phyloP scores from a whole-genome alignment of 345 rosid genomes.

The Brassica juncea region DNA sequence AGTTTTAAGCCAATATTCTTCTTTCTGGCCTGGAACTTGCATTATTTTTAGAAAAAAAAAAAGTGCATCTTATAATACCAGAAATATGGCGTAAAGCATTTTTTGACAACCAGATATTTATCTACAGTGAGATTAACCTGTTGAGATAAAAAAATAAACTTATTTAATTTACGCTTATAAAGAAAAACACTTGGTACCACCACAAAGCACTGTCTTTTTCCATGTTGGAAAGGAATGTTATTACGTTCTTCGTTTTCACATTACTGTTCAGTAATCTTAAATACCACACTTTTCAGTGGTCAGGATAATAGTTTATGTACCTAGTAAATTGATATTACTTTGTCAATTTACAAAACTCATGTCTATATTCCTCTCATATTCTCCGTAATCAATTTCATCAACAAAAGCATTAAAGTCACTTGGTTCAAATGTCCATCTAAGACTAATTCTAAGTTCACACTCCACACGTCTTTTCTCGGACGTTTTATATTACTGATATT shows the following conservation, averaged over 20 bases:
- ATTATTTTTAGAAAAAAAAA: no score
- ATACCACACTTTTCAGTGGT: not conserved
- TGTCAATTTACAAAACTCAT: not conserved
- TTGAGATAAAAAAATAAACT: not conserved
- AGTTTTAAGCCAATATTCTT: not conserved
- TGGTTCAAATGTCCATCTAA: not conserved
- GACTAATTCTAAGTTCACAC: not conserved
- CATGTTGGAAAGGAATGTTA: slow-evolving; percentile 33
- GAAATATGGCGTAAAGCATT: not conserved
- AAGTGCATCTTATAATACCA: not conserved
- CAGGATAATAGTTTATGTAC: not conserved
- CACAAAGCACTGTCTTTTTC: slow-evolving; percentile 34
- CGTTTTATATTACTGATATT: not conserved
- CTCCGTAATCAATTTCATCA: not conserved
- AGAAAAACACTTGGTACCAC: slow-evolving; percentile 8
- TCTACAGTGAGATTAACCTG: not conserved
- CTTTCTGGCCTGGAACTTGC: not conserved
- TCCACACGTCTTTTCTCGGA: not conserved
- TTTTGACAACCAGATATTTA: not conserved
- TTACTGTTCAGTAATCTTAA: not conserved
- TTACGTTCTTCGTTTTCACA: not conserved
- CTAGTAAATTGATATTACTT: not conserved
- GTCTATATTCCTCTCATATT: not conserved
- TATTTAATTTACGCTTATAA: not conserved
- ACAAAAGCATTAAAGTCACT: not conserved